Percentiles rank a stretch among this genome's conserved stretches.
phyloP scores from a whole-genome alignment of 2,329 filamentous ascomycete genomes.

The Atkinsonella hypoxylon region DNA sequence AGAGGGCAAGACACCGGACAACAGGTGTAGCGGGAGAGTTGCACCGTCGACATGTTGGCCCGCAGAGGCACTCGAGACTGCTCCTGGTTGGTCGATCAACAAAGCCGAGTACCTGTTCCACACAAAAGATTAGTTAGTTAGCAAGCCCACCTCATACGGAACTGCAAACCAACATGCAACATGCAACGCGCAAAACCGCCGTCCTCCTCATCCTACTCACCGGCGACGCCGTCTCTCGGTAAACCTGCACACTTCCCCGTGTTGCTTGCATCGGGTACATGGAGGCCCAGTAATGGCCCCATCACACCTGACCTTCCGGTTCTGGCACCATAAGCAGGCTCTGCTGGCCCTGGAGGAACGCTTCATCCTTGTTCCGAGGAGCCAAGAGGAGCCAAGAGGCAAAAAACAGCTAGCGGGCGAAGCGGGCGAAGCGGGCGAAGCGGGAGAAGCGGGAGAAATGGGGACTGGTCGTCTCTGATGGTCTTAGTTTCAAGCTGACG shows the following conservation, averaged over 20 bases:
- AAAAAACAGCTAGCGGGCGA: not conserved
- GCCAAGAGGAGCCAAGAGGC: not conserved
- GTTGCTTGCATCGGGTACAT: constrained; percentile 1
- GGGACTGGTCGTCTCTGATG: too few relatives aligned
- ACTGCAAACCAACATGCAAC: too few relatives aligned
- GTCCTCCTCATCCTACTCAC: not conserved
- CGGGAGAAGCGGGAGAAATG: too few relatives aligned
- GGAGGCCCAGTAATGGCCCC: not conserved
- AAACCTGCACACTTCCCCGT: not conserved
- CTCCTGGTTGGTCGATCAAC: not conserved
- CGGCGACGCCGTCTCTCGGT: not conserved
- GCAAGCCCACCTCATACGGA: too few relatives aligned
- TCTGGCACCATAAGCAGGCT: not conserved
- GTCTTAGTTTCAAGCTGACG: too few relatives aligned
- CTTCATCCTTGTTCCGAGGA: not conserved
- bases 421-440: too few relatives aligned
- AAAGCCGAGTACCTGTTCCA: not conserved
- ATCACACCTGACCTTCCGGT: not conserved
- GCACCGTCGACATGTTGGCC: not conserved
- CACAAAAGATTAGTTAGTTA: too few relatives aligned
- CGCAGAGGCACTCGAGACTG: not conserved
- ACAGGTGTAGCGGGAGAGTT: not conserved
- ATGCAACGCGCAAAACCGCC: too few relatives aligned
- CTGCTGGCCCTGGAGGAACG: not conserved
- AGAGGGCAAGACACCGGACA: not conserved